Base-by-base conservation (phyloP, 106 monocot species). In the Dendrobium catenatum region DNA sequence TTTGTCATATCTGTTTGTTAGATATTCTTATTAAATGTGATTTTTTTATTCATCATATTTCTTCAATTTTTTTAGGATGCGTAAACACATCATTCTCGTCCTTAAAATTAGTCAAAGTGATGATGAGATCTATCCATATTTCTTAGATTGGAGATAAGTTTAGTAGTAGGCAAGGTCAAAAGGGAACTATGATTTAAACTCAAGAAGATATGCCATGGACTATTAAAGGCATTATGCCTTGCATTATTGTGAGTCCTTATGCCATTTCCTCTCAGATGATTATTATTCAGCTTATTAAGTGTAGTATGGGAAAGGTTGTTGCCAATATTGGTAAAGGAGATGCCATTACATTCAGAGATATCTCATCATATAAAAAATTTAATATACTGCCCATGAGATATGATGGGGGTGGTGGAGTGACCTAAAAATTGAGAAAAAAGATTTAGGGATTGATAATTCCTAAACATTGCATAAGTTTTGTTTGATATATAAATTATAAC, bases 181-280 rank as follows among this genome's bases (percentile, higher is more conserved):
- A 99, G 80, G 98, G 95, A 75, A 99, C 95, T 33, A 99, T 99
- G 93, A 99, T 93, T 19, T 99, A 99, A 79, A 99, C 95, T 16
- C 98, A 99, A 78, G 95, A 99, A 82, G 98, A 99, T 78, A 99
- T 99, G 98, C 98, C 98, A 17, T 99, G 95, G 98, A 99, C 98
- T 19, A 91, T 99, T n/a, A 95, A 99, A 90, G 98, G 98, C 88
- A 99, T 99, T 79, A 99, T 94, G 54, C 98, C 98, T 73, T 93
- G 95, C 74, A 98, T 98, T 85, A 98, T 98, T 74, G 98, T 98
- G 77, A 98, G 95, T 73, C 98, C 98, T 55, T 94, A 98, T 88
- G 98, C 98, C 77, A 98, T 98, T 85, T 93, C 98, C 41, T 98
- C 98, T 78, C 94, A 94, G 37, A 98, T 98, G 98, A 98, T 95